Conservation (phyloP, 441 rosid species). For the Arabidopsis lyrata region DNA sequence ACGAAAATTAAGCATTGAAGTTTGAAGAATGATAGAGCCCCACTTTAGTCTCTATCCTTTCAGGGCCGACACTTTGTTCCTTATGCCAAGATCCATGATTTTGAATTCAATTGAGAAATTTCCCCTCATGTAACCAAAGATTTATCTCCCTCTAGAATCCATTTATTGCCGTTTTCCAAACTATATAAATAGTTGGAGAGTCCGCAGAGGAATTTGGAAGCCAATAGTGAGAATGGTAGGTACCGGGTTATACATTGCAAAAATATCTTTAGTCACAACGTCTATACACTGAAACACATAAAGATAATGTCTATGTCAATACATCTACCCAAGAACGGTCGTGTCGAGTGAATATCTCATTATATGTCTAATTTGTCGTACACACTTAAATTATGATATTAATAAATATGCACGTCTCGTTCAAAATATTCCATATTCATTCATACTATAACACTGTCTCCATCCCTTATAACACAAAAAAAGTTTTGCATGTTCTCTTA, state of each 20-base stretch:
- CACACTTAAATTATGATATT: not conserved
- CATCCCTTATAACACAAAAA: not conserved
- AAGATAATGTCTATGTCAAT: not conserved
- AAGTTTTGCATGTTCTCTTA: not conserved
- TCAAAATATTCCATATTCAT: not conserved
- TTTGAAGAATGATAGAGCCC: no score
- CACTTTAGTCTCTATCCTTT: no score
- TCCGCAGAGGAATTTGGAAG: not conserved
- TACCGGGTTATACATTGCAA: not conserved
- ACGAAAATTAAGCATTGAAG: no score
- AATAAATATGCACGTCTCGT: conserved; percentile 8
- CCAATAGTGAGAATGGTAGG: not conserved
- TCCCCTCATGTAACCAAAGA: no score
- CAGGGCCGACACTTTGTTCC: no score
- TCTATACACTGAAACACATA: not conserved
- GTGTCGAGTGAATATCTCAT: conserved; percentile 1
- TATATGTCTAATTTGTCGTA: not conserved
- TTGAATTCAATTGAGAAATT: no score
- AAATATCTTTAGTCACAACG: not conserved
- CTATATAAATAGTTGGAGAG: no score
- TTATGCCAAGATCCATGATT: no score
- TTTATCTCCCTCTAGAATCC: no score
- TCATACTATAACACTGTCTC: not conserved
- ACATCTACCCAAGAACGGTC: not conserved
- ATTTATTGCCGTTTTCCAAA: no score